These are phyloP conservation scores for Lindgomyces ingoldianus DNA, from an alignment of 495 filamentous ascomycete genomes.

Conservation along the genomic window DNA sequence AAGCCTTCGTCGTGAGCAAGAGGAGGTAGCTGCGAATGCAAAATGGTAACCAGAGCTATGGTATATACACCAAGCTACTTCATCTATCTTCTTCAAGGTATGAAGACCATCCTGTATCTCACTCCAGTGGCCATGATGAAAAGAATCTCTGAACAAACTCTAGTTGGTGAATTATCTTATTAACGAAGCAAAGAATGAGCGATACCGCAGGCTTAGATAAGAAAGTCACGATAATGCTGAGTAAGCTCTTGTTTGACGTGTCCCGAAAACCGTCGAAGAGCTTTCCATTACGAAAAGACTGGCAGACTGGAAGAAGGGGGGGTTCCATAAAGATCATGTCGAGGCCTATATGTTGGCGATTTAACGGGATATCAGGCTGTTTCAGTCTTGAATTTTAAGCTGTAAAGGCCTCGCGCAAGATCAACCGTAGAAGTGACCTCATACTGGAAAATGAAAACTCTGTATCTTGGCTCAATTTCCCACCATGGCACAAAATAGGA, in stretches of 20 bases:
- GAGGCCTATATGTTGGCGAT: not conserved
- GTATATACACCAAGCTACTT: constrained; percentile 20
- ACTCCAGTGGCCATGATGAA: constrained; percentile 13
- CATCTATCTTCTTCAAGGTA: not conserved
- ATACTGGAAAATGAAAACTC: not conserved
- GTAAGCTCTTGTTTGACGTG: constrained; percentile 12
- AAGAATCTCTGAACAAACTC: constrained; percentile 5
- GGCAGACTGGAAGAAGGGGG: not conserved
- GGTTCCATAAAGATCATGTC: not conserved
- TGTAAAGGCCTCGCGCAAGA: not conserved
- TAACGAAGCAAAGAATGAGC: constrained; percentile 16
- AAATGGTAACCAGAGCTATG: constrained; percentile 2
- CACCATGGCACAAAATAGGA: not conserved
- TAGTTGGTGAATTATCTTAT: constrained; percentile 15
- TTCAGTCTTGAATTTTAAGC: constrained; percentile 3
- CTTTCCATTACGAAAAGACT: not conserved
- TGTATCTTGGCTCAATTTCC: not conserved
- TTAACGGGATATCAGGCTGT: not conserved
- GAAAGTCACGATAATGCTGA: constrained; percentile 10
- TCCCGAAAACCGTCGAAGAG: not conserved
- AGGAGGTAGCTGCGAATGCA: not conserved
- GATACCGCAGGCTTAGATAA: constrained; percentile 9
- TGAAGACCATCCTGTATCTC: not conserved
- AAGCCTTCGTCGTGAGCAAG: not conserved
- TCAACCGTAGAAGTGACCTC: not conserved